These are phyloP conservation scores for Amanita exitialis DNA, from an alignment of 768 basidiomycete genomes.

Conservation along the genomic window DNA sequence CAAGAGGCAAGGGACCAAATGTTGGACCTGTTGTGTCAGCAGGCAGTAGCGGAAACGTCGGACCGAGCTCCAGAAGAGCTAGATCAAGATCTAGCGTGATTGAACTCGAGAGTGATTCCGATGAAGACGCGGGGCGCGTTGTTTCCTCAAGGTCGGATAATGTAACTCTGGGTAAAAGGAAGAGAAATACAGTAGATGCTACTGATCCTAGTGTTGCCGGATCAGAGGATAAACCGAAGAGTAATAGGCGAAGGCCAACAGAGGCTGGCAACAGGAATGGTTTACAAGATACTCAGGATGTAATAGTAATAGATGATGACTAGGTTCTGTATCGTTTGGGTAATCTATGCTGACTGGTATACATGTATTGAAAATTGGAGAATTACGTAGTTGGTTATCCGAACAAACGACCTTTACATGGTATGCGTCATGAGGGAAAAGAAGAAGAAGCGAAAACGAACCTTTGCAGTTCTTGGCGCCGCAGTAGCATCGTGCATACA, in stretches of 20 bases:
- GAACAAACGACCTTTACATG: slow-evolving; percentile 2
- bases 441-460: slow-evolving; percentile 7
- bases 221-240: slow-evolving; percentile 10
- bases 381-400: neutral
- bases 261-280: neutral
- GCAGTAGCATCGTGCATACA: slow-evolving; percentile 40
- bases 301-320: slow-evolving; percentile 12
- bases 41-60: neutral
- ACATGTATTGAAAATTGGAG: neutral
- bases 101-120: slow-evolving; percentile 18
- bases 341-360: slow-evolving; percentile 1
- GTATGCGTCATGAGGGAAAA: neutral
- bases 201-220: slow-evolving; percentile 16
- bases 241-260: slow-evolving; percentile 1
- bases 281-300: neutral
- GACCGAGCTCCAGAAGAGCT: neutral
- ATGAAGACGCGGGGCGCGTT: slow-evolving; percentile 13
- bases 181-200: slow-evolving; percentile 12
- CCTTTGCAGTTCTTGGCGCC: slow-evolving; percentile 44
- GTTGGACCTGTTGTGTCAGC: neutral
- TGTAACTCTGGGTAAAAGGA: slow-evolving; percentile 25
- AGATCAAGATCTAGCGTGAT: slow-evolving; percentile 2
- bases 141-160: slow-evolving; percentile 1
- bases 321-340: neutral
- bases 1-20: slow-evolving; percentile 7